phyloP scores from a whole-genome alignment of 1,284 basidiomycete species.

The Ustilago cynodontis region DNA sequence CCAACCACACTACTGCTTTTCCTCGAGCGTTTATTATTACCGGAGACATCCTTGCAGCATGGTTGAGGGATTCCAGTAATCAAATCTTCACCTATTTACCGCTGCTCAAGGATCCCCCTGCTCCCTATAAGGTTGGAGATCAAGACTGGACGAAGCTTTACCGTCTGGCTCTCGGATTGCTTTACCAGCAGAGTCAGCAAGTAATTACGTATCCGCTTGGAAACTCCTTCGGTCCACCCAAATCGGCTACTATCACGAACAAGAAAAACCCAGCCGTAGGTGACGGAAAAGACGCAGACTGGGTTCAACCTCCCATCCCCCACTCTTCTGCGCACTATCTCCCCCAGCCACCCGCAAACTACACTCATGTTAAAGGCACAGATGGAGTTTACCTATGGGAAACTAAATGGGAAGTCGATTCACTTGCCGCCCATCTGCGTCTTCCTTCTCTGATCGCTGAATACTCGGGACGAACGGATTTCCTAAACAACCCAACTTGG shows the following conservation, averaged over 20 bases:
- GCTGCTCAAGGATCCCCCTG: conserved; percentile 28
- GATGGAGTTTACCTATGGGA: conserved; percentile 61
- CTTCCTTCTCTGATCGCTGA: conserved; percentile 38
- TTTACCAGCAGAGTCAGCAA: conserved; percentile 54
- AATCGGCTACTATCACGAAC: conserved; percentile 43
- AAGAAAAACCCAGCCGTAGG: conserved; percentile 46
- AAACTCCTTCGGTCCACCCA: conserved; percentile 56
- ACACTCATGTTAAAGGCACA: conserved; percentile 61
- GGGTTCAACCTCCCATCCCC: conserved; percentile 52
- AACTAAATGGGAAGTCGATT: conserved; percentile 63
- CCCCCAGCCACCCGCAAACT: conserved; percentile 37
- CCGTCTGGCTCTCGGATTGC: conserved; percentile 42
- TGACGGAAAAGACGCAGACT: conserved; percentile 32
- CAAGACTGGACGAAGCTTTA: conserved; percentile 55
- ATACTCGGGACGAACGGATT: conserved; percentile 37
- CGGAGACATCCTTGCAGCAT: conserved; percentile 54
- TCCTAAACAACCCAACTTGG: conserved; percentile 46
- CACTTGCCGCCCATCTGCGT: conserved; percentile 43
- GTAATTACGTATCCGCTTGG: conserved; percentile 50
- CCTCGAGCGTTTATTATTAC: conserved; percentile 56
- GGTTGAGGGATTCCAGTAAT: conserved; percentile 52
- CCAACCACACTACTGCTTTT: conserved; percentile 37
- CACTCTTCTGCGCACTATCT: conserved; percentile 27
- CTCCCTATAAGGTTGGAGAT: conserved; percentile 25
- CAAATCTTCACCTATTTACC: conserved; percentile 54